Evolutionary conservation across 176 grass and related monocot species (phyloP).

Genomic region (Phoenix dactylifera): DNA sequence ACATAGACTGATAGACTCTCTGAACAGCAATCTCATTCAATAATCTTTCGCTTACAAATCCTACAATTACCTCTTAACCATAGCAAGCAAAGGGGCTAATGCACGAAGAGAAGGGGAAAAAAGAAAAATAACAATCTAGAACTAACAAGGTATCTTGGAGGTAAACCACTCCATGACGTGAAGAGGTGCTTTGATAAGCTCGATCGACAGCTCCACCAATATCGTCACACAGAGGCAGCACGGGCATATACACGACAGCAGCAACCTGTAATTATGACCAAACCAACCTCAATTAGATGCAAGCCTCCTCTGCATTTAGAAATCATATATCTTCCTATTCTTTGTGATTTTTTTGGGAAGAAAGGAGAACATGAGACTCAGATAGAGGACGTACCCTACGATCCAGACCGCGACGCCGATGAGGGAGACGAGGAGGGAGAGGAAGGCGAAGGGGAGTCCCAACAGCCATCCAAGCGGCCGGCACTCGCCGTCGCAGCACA

Average conservation of each 20-base stretch:
- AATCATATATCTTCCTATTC: too few relatives aligned
- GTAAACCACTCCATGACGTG: constrained; percentile 80
- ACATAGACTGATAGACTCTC: too few relatives aligned
- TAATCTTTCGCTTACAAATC: too few relatives aligned
- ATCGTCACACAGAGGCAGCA: constrained; percentile 70
- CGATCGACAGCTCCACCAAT: constrained; percentile 51
- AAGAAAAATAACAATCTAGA: neutral
- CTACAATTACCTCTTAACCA: too few relatives aligned
- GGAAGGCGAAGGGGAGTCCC: constrained; percentile 32
- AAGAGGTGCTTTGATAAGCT: constrained; percentile 65
- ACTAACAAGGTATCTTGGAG: constrained; percentile 57
- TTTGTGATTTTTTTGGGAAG: too few relatives aligned
- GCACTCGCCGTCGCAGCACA: constrained; percentile 32
- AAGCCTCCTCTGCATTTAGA: too few relatives aligned
- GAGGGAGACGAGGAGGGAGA: constrained; percentile 23
- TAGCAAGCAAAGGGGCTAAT: neutral
- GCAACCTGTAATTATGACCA: constrained; percentile 18
- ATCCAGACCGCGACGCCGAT: constrained; percentile 34
- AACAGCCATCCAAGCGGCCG: constrained; percentile 25
- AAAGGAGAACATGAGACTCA: too few relatives aligned
- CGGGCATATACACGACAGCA: constrained; percentile 67
- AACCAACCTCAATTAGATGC: too few relatives aligned
- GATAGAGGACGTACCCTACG: constrained; percentile 25
- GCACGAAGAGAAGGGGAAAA: neutral
- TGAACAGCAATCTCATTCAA: too few relatives aligned